Conservation (phyloP, 2,329 filamentous ascomycete genomes). For the Arthroderma sp. region DNA sequence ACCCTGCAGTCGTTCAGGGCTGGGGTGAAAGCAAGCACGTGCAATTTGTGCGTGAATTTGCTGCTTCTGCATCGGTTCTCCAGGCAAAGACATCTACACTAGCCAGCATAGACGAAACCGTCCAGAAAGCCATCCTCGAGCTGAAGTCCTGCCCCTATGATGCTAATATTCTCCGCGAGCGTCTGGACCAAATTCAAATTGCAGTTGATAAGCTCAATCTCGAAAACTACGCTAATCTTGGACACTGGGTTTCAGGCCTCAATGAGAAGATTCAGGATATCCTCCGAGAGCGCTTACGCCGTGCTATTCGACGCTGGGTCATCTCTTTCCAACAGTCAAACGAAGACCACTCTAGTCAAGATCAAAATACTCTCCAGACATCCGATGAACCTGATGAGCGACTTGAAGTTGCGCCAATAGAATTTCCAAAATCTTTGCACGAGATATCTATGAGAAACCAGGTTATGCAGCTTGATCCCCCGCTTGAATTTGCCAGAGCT, state of each 20-base stretch:
- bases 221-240: slow-evolving; percentile 88
- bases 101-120: slow-evolving; percentile 62
- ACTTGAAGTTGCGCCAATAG: slow-evolving; percentile 15
- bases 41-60: slow-evolving; percentile 90
- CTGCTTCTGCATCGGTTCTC: slow-evolving; percentile 69
- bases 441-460: slow-evolving; percentile 98
- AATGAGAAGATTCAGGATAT: slow-evolving; percentile 75
- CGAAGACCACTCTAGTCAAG: slow-evolving; percentile 9
- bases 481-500: slow-evolving; percentile 77
- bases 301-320: slow-evolving; percentile 78
- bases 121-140: slow-evolving; percentile 70
- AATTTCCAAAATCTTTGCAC: slow-evolving; percentile 50
- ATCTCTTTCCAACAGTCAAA: slow-evolving; percentile 52
- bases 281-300: slow-evolving; percentile 67
- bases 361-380: slow-evolving; percentile 10
- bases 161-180: slow-evolving; percentile 60
- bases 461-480: slow-evolving; percentile 90
- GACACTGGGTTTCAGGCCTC: slow-evolving; percentile 76
- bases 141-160: slow-evolving; percentile 77
- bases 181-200: slow-evolving; percentile 74
- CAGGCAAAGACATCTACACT: slow-evolving; percentile 77
- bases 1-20: slow-evolving; percentile 42
- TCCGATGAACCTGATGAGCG: slow-evolving; percentile 18
- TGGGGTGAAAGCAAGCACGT: slow-evolving; percentile 81
- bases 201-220: slow-evolving; percentile 93